These are phyloP conservation scores for Aethionema arabicum DNA, from an alignment of 345 rosid species.

Conservation along the genomic window DNA sequence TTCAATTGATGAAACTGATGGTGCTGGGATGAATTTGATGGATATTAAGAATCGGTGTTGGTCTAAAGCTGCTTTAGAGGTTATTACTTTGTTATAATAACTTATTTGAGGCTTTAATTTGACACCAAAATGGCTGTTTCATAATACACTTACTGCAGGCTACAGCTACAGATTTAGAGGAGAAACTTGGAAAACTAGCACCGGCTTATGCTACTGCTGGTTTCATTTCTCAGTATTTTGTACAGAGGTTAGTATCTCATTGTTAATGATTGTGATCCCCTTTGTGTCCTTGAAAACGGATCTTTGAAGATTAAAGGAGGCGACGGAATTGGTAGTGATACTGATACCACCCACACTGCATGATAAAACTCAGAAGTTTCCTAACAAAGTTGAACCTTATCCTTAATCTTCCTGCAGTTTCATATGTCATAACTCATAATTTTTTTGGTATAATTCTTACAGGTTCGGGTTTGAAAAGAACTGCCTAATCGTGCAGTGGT, in stretches of 20 bases:
- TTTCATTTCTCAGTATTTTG: conserved; percentile 71
- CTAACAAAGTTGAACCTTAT: neutral
- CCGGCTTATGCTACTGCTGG: conserved; percentile 95
- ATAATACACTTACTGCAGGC: conserved; percentile 48
- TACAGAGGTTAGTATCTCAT: conserved; percentile 55
- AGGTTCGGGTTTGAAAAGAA: conserved; percentile 69
- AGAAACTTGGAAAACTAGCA: conserved; percentile 80
- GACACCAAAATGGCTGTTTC: neutral
- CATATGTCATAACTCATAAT: neutral
- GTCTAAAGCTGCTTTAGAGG: conserved; percentile 70
- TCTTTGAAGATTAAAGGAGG: neutral
- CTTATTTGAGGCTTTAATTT: neutral
- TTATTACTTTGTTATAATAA: conserved; percentile 27
- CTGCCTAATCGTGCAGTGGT: conserved; percentile 89
- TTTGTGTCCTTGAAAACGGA: neutral
- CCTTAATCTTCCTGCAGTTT: neutral
- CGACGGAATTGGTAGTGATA: neutral
- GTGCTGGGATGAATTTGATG: conserved; percentile 97
- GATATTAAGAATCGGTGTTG: conserved; percentile 65
- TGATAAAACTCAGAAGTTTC: neutral
- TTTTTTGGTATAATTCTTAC: conserved; percentile 29
- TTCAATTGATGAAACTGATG: conserved; percentile 82
- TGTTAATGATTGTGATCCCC: neutral
- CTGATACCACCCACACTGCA: neutral
- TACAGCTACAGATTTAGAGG: conserved; percentile 80